Evolutionary conservation across 1,284 basidiomycete genomes (phyloP), one percentile per base, ranked within the genome.

Genomic region (Melampsora larici-populina): DNA sequence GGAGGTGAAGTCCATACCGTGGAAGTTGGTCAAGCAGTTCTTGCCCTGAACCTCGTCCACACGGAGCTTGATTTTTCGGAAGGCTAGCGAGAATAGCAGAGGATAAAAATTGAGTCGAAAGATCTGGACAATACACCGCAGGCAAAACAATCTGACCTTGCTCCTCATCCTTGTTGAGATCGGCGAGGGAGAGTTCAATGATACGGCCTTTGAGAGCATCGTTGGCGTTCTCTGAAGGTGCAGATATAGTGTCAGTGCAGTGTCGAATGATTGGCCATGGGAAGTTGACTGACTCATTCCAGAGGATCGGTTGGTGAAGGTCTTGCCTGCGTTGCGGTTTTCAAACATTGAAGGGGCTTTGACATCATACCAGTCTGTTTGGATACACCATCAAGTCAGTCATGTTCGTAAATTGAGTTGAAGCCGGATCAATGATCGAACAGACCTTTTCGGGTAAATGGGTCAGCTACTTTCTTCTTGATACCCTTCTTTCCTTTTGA

Each of bases 1-100:
- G 81, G 94, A 97, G 81, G 97, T 99, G 88, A 99, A 98, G 88
- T 97, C 93, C 97, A 99, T 99, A 85, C 96, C 97, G 87, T 96
- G 92, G 92, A 99, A 99, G 87, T 96, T 97, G 86, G 97, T 98
- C 78, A 99, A 89, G 89, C 95, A 98, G 89, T 93, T 96, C 89
- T 95, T 97, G 88, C 96, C 97, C 87, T 97, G 91, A 81, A 99
- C 89, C 84, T 98, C 96, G 85, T 99, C 96, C 83, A 99, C 89
- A 83, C 94, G 92, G 85, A 99, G 90, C 87, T 94, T 94, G 87
- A 99, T 96, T 90, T 99, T 99, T 85, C 97, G 92, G 94, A 96
- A 99, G 79, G 94, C 91, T 74, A 33, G 33, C 46, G 17, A 17
- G 46, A n/a, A 11, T 13, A 72, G 15, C 24, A 55, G 31, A 21